A percentile compares a stretch with the other conserved stretches of the same genome.
phyloP scores from a whole-genome alignment of 805 yeast species.

The Sugiyamaella qingdaonensis region DNA sequence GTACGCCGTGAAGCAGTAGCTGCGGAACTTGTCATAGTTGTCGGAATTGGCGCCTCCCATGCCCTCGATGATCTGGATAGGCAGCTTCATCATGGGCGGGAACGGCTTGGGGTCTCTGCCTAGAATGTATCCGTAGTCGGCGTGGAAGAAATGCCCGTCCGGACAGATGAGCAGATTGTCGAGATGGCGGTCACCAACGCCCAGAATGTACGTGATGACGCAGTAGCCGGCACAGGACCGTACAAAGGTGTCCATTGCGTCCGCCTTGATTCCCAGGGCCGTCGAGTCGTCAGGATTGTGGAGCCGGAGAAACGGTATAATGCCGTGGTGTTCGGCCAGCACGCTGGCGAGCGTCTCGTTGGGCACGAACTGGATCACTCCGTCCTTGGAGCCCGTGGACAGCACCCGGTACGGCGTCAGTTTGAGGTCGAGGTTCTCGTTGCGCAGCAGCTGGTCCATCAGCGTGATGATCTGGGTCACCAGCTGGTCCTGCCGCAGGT shows the following conservation, averaged over 20 bases:
- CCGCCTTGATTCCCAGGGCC: slow-evolving; percentile 43
- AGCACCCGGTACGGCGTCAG: slow-evolving; percentile 85
- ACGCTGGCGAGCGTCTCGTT: slow-evolving; percentile 84
- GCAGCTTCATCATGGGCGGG: slow-evolving; percentile 96
- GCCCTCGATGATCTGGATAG: slow-evolving; percentile 94
- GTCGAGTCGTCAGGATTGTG: slow-evolving; percentile 53
- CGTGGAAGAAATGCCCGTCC: slow-evolving; percentile 92
- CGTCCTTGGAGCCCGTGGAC: slow-evolving; percentile 88
- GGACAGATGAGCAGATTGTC: slow-evolving; percentile 81
- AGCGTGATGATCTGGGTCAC: slow-evolving; percentile 89
- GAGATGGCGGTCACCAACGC: slow-evolving; percentile 96
- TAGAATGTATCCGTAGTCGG: slow-evolving; percentile 93
- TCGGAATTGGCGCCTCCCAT: slow-evolving; percentile 92
- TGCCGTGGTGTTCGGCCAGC: slow-evolving; percentile 61
- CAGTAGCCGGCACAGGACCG: slow-evolving; percentile 97
- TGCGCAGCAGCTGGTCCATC: slow-evolving; percentile 83
- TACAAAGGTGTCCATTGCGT: slow-evolving; percentile 89
- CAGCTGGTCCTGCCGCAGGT: slow-evolving; percentile 91
- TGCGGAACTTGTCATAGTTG: slow-evolving; percentile 80
- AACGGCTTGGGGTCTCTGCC: slow-evolving; percentile 98
- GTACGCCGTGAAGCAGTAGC: slow-evolving; percentile 91
- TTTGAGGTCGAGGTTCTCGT: slow-evolving; percentile 84
- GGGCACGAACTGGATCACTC: slow-evolving; percentile 91
- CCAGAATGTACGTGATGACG: slow-evolving; percentile 88
- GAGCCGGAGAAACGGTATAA: slow-evolving; percentile 61